A percentile compares a stretch with the other conserved stretches of the same genome.
Conservation (phyloP, 371 early-diverging fungal species). For the Mortierella sp. region DNA sequence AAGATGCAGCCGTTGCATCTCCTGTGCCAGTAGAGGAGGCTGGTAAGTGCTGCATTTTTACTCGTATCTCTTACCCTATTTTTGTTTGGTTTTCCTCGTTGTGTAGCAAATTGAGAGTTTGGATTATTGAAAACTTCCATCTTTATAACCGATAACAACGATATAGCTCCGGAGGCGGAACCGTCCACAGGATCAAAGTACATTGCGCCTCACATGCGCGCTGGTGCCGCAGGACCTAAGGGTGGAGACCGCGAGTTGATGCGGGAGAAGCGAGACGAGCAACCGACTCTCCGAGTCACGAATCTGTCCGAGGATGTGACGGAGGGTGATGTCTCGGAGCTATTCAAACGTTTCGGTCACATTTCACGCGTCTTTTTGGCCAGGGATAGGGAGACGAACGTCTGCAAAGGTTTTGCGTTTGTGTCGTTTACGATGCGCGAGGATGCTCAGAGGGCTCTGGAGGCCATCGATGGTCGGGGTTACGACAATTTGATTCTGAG, state of each 20-base stretch:
- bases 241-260: conserved; percentile 55
- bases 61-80: too few relatives aligned
- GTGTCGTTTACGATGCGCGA: conserved; percentile 83
- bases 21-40: conserved; percentile 20
- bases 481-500: conserved; percentile 93
- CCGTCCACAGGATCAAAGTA: conserved; percentile 67
- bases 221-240: conserved; percentile 49
- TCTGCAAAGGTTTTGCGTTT: conserved; percentile 96
- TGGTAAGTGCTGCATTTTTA: too few relatives aligned
- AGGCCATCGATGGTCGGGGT: conserved; percentile 88
- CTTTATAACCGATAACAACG: neutral
- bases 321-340: conserved; percentile 88
- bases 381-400: conserved; percentile 82
- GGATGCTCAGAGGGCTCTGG: conserved; percentile 85
- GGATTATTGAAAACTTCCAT: too few relatives aligned
- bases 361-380: conserved; percentile 84
- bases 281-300: conserved; percentile 90
- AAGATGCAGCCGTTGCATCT: conserved; percentile 32
- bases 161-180: conserved; percentile 26
- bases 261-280: conserved; percentile 80
- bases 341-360: conserved; percentile 86
- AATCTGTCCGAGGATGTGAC: conserved; percentile 94
- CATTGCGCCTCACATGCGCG: conserved; percentile 88
- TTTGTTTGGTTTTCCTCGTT: neutral
- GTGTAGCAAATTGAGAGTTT: too few relatives aligned